Evolutionary conservation across 1,284 basidiomycete species (phyloP), one percentile per base, ranked within the genome.

Genomic region (Irpex sp.): DNA sequence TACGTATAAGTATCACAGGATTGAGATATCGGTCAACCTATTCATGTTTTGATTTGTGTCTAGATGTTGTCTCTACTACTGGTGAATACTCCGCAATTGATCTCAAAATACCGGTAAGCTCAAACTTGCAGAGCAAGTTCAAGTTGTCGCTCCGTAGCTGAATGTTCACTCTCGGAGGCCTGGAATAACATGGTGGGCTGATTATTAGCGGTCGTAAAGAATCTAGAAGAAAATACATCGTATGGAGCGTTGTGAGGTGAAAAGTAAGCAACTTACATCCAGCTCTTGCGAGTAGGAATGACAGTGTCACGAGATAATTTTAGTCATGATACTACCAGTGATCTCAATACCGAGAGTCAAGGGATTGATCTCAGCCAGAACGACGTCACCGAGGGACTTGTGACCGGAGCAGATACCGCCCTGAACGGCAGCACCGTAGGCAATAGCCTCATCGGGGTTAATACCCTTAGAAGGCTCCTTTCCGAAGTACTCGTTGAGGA

Each of bases 401-500:
- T 18, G 3, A 49, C 10, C 45, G 45, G 45, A 49, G 11, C 2
- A 6, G 10, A 49, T 49, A 49, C 45, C 6, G 18, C 45, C 18
- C 45, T 3, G 45, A 18, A 18, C 45, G 45, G 45, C 45, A 49
- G 18, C 45, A 49, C 45, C 45, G 7, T 49, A 49, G 45, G 45
- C 45, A 18, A 13, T 18, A 18, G 45, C 45, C 45, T 49, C 45
- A 3, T 6, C 45, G 18, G 45, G 45, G 18, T 6, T 6, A 18
- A 18, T 2, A 18, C 45, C 18, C 45, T 49, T 49, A 4, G 27
- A 27, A 42, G 95, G 95, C 82, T 97, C 96, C 87, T 96, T 97
- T 82, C 95, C 86, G 81, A 98, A 98, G 88, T 91, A 97, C 80
- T 97, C 96, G 86, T 96, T 96, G 82, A 99, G 91, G 80, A 99